Evolutionary conservation across 23 red algal genomes (phyloP), one percentile per base, ranked within the genome.

Genomic region (Pyropia haitanensis): DNA sequence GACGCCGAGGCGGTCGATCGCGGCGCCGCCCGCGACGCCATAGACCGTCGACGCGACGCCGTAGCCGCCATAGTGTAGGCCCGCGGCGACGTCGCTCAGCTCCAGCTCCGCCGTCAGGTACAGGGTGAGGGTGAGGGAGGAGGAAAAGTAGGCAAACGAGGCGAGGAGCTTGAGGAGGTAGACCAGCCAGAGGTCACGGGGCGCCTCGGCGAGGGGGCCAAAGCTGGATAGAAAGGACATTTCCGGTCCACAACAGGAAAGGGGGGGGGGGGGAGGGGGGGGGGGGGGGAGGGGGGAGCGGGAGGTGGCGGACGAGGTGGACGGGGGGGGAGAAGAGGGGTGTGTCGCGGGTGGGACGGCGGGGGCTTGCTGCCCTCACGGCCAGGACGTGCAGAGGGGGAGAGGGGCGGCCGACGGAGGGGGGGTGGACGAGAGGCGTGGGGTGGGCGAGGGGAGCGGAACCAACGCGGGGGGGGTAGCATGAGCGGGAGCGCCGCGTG

Each of bases 1-100:
- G 27, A 88, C 91, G 6, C 91, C 91, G 27, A 88, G 60, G 59
- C 79, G 84, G 67, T 96, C 91, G 56, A 96, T 89, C 60, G 81
- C 65, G 66, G 75, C 89, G 16, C 91, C 91, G 61, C 78, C 76
- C 54, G 82, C 58, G n/a, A 96, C 61, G 9, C 91, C 91, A 61
- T 73, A 96, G 39, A 85, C 73, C 34, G 76, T 88, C 48, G 78
- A 73, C 72, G 89, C 72, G 27, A 96, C 75, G 25, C 91, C 91
- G 63, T 96, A 96, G 2, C 55, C 61, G 21, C 91, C 91, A 59
- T 89, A 96, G 3, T 68, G 53, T 72, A 77, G 84, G 20, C 91
- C 91, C 14, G 91, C 91, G 10, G 58, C 75, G 2, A 58, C 73
- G 58, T 96, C 91, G 16, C 61, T 64, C 63, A 88, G 66, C 4